A percentile compares a stretch with the other conserved stretches of the same genome.
Conservation (phyloP, 2,329 filamentous ascomycete genomes). For the Aspergillus cejpii region DNA sequence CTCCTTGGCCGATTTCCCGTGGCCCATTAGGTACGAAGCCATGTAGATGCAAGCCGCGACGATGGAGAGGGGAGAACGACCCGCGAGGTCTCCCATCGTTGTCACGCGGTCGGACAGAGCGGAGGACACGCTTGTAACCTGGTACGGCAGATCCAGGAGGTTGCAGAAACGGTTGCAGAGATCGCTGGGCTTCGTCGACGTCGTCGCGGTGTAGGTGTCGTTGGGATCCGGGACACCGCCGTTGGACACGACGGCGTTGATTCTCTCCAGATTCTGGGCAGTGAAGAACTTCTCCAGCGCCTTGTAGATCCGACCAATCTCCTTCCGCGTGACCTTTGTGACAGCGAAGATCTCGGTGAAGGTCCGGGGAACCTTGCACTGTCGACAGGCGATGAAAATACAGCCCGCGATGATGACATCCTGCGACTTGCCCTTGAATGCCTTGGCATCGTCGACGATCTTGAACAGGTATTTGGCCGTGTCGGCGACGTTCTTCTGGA, state of each 20-base stretch:
- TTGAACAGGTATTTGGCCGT: conserved; percentile 94
- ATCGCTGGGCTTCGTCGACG: conserved; percentile 71
- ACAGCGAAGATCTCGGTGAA: conserved; percentile 92
- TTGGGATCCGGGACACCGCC: conserved; percentile 47
- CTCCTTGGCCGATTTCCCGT: conserved; percentile 72
- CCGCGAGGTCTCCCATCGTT: conserved; percentile 72
- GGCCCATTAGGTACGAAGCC: conserved; percentile 77
- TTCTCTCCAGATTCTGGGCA: conserved; percentile 59
- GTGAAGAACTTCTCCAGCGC: conserved; percentile 80
- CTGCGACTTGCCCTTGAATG: conserved; percentile 91
- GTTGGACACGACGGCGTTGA: conserved; percentile 44
- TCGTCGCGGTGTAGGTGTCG: conserved; percentile 62
- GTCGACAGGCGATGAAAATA: conserved; percentile 95
- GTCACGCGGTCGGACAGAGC: conserved; percentile 72
- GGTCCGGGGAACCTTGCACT: conserved; percentile 76
- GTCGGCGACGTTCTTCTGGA: conserved; percentile 74
- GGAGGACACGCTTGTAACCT: conserved; percentile 72
- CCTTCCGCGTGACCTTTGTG: conserved; percentile 92
- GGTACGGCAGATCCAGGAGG: conserved; percentile 66
- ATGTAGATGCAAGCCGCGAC: conserved; percentile 97
- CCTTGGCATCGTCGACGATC: conserved; percentile 81
- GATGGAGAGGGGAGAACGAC: conserved; percentile 86
- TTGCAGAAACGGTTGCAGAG: conserved; percentile 87
- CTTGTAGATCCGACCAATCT: conserved; percentile 95
- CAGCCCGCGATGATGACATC: conserved; percentile 92